Percentiles rank a stretch among this genome's conserved stretches.
Evolutionary conservation across 805 yeast species (phyloP).

Genomic region (Candida cerambycidarum): DNA sequence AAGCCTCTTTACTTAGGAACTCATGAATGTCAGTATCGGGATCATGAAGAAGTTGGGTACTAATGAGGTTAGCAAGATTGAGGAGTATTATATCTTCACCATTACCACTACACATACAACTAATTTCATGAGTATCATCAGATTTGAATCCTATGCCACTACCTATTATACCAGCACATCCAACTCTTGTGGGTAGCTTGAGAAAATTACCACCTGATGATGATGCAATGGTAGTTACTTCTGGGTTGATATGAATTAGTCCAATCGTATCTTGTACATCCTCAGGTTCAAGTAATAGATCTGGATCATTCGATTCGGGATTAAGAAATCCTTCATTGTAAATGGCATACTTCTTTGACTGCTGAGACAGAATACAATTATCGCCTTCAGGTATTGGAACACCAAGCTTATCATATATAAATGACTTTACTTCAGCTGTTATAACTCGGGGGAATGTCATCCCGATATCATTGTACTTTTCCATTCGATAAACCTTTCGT

Average conservation of each 20-base stretch:
- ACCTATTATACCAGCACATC: conserved; percentile 55
- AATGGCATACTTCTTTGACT: conserved; percentile 8
- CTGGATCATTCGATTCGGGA: not conserved
- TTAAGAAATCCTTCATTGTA: conserved; percentile 11
- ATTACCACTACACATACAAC: conserved; percentile 51
- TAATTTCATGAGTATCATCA: conserved; percentile 22
- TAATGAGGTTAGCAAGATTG: conserved; percentile 38
- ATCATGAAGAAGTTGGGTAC: conserved; percentile 1
- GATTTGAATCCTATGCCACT: conserved; percentile 35
- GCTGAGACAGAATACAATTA: conserved; percentile 4
- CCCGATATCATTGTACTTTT: conserved; percentile 21
- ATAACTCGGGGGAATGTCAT: conserved; percentile 36
- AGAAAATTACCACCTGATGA: conserved; percentile 58
- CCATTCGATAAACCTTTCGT: conserved; percentile 17
- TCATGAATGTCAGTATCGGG: conserved; percentile 1
- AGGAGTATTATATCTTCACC: conserved; percentile 54
- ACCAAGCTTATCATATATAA: conserved; percentile 8
- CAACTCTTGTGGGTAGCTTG: conserved; percentile 49
- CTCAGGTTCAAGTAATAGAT: not conserved
- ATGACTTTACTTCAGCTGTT: conserved; percentile 12
- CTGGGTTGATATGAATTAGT: conserved; percentile 21
- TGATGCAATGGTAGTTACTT: conserved; percentile 25
- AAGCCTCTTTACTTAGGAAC: not conserved
- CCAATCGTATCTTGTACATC: conserved; percentile 46
- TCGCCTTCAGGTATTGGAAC: not conserved